Percentiles rank a stretch among this genome's conserved stretches.
Conservation (phyloP, 2,329 filamentous ascomycete species). For the Stachybotrys echinatus region DNA sequence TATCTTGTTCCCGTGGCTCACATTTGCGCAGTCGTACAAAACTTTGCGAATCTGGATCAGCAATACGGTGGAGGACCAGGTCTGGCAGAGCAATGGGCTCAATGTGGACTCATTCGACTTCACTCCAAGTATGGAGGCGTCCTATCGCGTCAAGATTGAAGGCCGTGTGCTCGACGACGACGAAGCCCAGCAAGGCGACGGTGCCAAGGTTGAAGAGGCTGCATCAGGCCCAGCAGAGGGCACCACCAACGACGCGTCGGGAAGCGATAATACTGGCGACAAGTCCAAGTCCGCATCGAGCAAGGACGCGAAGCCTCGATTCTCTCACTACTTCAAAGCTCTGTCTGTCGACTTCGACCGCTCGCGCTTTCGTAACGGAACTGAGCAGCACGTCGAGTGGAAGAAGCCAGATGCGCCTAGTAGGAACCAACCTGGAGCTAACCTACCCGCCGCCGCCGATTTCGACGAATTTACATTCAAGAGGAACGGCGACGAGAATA, state of each 20-base stretch:
- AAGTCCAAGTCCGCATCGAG: constrained; percentile 30
- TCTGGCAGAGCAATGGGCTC: constrained; percentile 73
- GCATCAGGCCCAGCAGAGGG: too few species aligned
- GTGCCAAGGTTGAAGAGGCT: constrained; percentile 17
- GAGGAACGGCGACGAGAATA: constrained; percentile 84
- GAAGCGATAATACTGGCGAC: constrained; percentile 10
- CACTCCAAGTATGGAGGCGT: constrained; percentile 68
- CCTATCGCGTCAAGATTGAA: constrained; percentile 88
- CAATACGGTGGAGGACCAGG: constrained; percentile 91
- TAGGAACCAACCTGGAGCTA: constrained; percentile 35
- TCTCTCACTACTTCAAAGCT: constrained; percentile 80
- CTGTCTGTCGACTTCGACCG: constrained; percentile 70
- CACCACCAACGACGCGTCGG: constrained; percentile 8
- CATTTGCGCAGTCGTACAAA: constrained; percentile 56
- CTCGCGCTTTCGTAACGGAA: constrained; percentile 49
- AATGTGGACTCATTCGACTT: constrained; percentile 79
- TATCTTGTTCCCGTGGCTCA: constrained; percentile 8
- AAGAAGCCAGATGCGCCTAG: constrained; percentile 65
- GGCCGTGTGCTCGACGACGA: constrained; percentile 73
- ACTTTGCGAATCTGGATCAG: constrained; percentile 91
- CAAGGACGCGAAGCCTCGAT: constrained; percentile 43
- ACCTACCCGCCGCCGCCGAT: constrained; percentile 57
- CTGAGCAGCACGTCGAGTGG: constrained; percentile 70
- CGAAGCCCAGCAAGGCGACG: constrained; percentile 32
- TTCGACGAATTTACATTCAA: constrained; percentile 93